Percentiles rank a stretch among this genome's conserved stretches.
These are phyloP conservation scores for Aristolochia contorta DNA, from an alignment of 164 flowering plant genomes.

Conservation along the genomic window DNA sequence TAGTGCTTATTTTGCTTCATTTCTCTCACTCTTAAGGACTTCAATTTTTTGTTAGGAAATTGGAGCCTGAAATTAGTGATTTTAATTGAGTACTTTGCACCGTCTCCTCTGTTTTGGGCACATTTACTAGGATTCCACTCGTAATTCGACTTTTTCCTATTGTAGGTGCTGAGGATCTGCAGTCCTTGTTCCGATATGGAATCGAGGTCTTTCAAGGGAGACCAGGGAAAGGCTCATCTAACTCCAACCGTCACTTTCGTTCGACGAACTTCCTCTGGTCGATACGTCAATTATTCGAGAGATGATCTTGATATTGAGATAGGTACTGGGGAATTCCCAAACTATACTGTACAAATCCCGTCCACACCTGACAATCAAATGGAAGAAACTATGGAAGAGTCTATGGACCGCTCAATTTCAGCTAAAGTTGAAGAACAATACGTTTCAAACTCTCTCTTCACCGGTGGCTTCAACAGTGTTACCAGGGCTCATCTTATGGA, in stretches of 20 bases:
- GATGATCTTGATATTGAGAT: conserved; percentile 56
- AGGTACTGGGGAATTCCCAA: conserved; percentile 28
- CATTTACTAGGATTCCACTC: too few relatives aligned
- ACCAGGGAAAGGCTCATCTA: conserved; percentile 9
- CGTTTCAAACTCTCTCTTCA: conserved; percentile 53
- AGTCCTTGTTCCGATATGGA: conserved; percentile 19
- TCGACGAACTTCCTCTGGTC: conserved; percentile 46
- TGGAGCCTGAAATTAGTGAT: too few relatives aligned
- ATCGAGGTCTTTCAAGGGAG: conserved; percentile 35
- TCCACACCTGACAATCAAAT: conserved; percentile 53
- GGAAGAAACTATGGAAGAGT: conserved; percentile 19
- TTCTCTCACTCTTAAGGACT: background rate
- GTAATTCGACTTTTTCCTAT: too few relatives aligned
- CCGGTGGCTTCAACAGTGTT: conserved; percentile 55
- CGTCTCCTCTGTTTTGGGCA: too few relatives aligned
- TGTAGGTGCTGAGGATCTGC: background rate
- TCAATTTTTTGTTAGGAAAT: background rate
- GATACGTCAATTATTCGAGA: conserved; percentile 41
- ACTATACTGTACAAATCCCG: conserved; percentile 56
- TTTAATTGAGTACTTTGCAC: too few relatives aligned
- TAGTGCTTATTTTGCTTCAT: too few relatives aligned
- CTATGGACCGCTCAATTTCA: conserved; percentile 33
- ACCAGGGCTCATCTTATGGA: conserved; percentile 66
- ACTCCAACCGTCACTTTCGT: conserved; percentile 33
- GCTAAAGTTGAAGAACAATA: conserved; percentile 61